Evolutionary conservation across 192 early-diverging fungal genomes (phyloP), one percentile per base, ranked within the genome.

Genomic region (Podila horticola): DNA sequence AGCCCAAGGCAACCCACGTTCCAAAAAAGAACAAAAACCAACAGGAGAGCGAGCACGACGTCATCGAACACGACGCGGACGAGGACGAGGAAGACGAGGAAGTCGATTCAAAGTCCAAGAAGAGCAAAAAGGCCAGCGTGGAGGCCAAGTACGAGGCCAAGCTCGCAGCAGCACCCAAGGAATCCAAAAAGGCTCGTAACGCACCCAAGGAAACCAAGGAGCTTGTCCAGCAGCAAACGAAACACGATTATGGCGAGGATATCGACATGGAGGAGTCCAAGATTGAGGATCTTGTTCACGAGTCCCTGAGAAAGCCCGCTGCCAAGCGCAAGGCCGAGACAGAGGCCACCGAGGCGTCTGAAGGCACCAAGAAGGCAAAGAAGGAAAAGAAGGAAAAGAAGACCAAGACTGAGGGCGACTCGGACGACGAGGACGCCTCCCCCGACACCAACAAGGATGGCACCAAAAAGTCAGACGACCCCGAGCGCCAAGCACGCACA

Each of bases 401-500:
- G 36, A 79, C 20, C 41, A n/a, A 69, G 58, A 28, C 50, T 33
- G 64, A 36, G 15, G 85, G 74, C 12, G 83, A 87, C 19, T 57
- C 71, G n/a, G 83, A 75, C 15, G 81, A 82, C 17, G 83, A 87
- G 58, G 70, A 66, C 66, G 67, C 72, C 13, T 76, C 79, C 62
- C 62, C 65, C 22, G 77, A 84, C 34, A 82, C 82, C 58, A 82
- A 86, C 51, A 83, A 86, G 50, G 66, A 65, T 49, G 66, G 79
- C 57, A 74, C 64, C 51, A 69, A 84, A 74, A 86, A 82, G 58
- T 70, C 66, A 22, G 73, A 87, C 38, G 90, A 91, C 50, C 82
- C 87, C 33, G 88, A 89, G 59, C 74, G 90, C 67, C 85, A 90
- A 31, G 84, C 83, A 57, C 89, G 96, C 52, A 97, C 97, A n/a